Percentiles rank a stretch among this genome's conserved stretches.
Conservation (phyloP, 176 grass and related monocot species). For the Paspalum vaginatum region DNA sequence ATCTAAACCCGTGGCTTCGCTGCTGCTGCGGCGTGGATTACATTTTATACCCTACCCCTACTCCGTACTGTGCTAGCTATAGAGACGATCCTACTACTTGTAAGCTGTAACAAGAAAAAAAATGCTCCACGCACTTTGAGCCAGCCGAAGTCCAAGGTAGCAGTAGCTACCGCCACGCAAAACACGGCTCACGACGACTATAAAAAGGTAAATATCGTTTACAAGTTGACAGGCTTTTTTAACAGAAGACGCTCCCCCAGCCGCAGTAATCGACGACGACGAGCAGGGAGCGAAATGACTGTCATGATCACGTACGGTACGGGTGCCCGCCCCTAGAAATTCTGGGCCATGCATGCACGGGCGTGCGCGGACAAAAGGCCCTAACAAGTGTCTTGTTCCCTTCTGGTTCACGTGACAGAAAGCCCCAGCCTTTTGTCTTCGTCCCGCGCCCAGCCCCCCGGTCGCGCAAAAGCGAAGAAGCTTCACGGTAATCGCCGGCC, state of each 20-base stretch:
- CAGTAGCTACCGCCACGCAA: not conserved
- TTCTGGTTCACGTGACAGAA: slow-evolving; percentile 41
- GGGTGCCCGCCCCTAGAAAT: slow-evolving; percentile 41
- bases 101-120: not conserved
- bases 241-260: not conserved
- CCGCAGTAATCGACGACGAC: not conserved
- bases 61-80: no score
- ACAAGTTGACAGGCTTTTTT: not conserved
- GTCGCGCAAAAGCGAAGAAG: slow-evolving; percentile 52
- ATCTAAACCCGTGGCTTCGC: slow-evolving; percentile 17
- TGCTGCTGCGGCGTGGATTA: slow-evolving; percentile 9
- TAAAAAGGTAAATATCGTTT: not conserved
- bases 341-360: not conserved
- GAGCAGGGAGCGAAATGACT: not conserved
- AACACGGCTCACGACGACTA: not conserved
- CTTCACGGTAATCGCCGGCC: slow-evolving; percentile 34
- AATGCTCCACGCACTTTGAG: no score
- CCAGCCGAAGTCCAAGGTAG: slow-evolving; percentile 22
- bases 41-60: not conserved
- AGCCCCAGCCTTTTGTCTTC: not conserved
- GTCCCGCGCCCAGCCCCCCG: not conserved
- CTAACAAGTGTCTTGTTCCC: slow-evolving; percentile 31
- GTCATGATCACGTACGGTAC: slow-evolving; percentile 25
- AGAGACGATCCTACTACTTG: not conserved
- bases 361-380: slow-evolving; percentile 24